Base-by-base conservation (phyloP, 2,329 filamentous ascomycete genomes). In the Chrysoporthe austroafricana region DNA sequence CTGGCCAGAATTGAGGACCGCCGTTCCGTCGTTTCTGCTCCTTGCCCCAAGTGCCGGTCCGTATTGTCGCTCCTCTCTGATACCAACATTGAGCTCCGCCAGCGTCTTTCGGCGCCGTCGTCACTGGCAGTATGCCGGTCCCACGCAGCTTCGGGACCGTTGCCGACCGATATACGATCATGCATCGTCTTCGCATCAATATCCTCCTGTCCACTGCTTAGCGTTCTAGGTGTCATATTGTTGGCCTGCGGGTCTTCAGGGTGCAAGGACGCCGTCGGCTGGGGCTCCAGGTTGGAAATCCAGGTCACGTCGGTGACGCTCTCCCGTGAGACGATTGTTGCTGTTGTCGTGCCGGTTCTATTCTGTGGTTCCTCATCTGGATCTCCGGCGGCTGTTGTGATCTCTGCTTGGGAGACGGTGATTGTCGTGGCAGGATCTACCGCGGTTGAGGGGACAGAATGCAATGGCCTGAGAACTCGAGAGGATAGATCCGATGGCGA, bases 301-400 rank as follows among this genome's bases (percentile, higher is more conserved):
- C 67, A 69, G 34, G 64, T 67, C 50, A 67, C 64, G 26, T 64
- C 50, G 14, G 67, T 64, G 26, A 67, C 57, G 16, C 52, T 69
- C 43, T 67, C 50, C 11, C 26, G 59, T 2, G 62, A 66, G 52
- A 68, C 18, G 4, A 69, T 58, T 2, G 62, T 68, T 36, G 62
- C 52, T 21, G 44, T 63, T 6, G 34, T 63, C 5, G 59, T 50
- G 32, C 54, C 39, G 34, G 11, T 59, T 18, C 21, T 48, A 21
- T 46, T 21, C 26, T 42, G 39, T 26, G 32, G 4, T 11, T 16
- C 32, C 21, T 44, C 42, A 7, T 63, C 52, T 9, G 52, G n/a
- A 13, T 21, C 13, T 7, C 21, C 26, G 1, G 16, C 9, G 7
- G 26, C 36, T 39, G 42, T 21, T 3, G 59, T 57, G 34, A 59